phyloP scores from a whole-genome alignment of 2,329 filamentous ascomycete species.

The Colletotrichum sp. region DNA sequence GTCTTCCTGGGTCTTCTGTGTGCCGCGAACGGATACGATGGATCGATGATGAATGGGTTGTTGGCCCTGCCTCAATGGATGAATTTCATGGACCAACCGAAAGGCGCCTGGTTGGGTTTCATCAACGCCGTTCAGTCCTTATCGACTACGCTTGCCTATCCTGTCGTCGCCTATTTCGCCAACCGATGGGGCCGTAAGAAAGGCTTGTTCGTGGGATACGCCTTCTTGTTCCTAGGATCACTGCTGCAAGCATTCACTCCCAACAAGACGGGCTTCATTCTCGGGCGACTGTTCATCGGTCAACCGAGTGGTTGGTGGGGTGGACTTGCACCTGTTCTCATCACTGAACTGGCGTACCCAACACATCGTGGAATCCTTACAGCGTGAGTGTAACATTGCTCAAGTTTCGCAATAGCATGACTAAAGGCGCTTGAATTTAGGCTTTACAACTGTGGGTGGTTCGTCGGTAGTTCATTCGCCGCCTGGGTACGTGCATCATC shows the following conservation, averaged over 20 bases:
- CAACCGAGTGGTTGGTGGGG: constrained; percentile 35
- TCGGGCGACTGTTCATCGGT: constrained; percentile 40
- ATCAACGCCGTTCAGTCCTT: not conserved
- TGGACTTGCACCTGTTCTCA: constrained; percentile 37
- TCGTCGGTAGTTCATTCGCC: not conserved
- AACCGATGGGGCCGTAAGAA: constrained; percentile 38
- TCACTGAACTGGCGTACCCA: constrained; percentile 50
- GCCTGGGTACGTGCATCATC: not conserved
- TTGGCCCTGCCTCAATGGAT: constrained; percentile 53
- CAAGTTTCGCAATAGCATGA: not conserved
- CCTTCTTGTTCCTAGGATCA: constrained; percentile 33
- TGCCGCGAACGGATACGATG: constrained; percentile 42
- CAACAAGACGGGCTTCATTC: constrained; percentile 32
- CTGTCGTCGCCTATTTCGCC: constrained; percentile 31
- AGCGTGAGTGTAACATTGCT: constrained; percentile 23
- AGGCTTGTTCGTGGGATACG: constrained; percentile 34
- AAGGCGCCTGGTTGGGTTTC: not conserved
- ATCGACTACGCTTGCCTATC: constrained; percentile 30
- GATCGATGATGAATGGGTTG: constrained; percentile 60
- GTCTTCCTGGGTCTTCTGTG: not conserved
- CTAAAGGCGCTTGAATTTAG: not conserved
- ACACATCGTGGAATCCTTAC: constrained; percentile 33
- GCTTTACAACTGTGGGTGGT: not conserved
- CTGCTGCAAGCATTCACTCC: constrained; percentile 31
- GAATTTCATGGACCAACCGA: constrained; percentile 1